Evolutionary conservation across 306 rosid species (phyloP).

Genomic region (Senna tora): DNA sequence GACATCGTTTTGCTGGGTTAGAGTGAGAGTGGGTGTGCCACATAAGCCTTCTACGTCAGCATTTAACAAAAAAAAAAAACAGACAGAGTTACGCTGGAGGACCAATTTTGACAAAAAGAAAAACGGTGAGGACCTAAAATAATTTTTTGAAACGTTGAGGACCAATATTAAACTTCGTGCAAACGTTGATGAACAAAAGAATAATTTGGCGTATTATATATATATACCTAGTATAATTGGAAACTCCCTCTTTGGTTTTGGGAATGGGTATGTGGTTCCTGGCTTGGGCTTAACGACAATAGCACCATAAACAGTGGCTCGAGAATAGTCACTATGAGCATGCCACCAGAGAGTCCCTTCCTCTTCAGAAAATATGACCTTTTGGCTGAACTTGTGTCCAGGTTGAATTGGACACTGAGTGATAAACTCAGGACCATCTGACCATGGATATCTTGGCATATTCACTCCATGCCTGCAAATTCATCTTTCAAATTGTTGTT

Average conservation of each 20-base stretch:
- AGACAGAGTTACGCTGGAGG: too few relatives aligned
- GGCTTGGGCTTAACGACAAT: conserved; percentile 49
- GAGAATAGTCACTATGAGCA: conserved; percentile 54
- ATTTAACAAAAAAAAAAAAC: too few relatives aligned
- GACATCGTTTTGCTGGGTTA: too few relatives aligned
- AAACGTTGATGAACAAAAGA: too few relatives aligned
- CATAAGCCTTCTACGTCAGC: too few relatives aligned
- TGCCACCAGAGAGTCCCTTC: conserved; percentile 39
- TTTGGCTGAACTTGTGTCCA: conserved; percentile 44
- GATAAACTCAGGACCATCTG: conserved; percentile 60
- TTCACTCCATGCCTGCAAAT: conserved; percentile 61
- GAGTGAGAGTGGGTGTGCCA: too few relatives aligned
- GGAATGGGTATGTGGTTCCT: conserved; percentile 55
- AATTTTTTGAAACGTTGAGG: too few relatives aligned
- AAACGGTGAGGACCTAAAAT: too few relatives aligned
- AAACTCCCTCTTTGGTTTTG: conserved; percentile 47
- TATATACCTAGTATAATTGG: conserved; percentile 53
- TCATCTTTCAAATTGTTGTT: not conserved
- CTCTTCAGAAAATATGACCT: conserved; percentile 45
- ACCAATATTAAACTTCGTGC: too few relatives aligned
- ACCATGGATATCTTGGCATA: conserved; percentile 60
- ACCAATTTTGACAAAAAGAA: too few relatives aligned
- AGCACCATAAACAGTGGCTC: conserved; percentile 70
- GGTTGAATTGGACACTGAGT: conserved; percentile 64
- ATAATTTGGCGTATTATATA: too few relatives aligned